These are phyloP conservation scores for Blastobotrys parvus DNA, from an alignment of 805 yeast genomes.

Conservation along the genomic window DNA sequence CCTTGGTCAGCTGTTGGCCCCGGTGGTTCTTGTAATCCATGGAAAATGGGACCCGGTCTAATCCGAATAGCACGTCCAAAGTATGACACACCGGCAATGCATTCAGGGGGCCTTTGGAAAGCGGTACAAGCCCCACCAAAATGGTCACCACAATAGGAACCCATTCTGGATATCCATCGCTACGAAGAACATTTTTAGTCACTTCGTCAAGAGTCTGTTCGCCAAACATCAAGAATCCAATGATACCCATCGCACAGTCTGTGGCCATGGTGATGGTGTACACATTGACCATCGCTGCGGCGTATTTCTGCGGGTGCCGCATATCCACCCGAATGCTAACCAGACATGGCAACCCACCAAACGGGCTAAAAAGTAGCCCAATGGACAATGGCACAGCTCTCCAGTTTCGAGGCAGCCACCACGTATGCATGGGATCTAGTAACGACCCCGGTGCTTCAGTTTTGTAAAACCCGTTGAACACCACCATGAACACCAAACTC, in stretches of 20 bases:
- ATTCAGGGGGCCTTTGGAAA: conserved; percentile 76
- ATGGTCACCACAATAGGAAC: conserved; percentile 45
- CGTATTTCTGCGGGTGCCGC: conserved; percentile 59
- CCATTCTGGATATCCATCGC: conserved; percentile 59
- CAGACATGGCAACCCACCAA: conserved; percentile 79
- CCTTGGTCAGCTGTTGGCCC: not conserved
- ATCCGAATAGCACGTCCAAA: conserved; percentile 45
- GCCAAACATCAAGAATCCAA: conserved; percentile 81
- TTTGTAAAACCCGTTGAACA: conserved; percentile 57
- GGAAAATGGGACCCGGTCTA: conserved; percentile 21
- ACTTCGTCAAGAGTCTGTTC: conserved; percentile 54
- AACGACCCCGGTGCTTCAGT: conserved; percentile 66
- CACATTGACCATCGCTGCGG: conserved; percentile 43
- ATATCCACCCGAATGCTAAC: conserved; percentile 71
- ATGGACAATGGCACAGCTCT: conserved; percentile 37
- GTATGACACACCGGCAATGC: conserved; percentile 76
- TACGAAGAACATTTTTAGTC: conserved; percentile 63
- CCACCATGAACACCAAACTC: conserved; percentile 49
- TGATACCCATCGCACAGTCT: conserved; percentile 52
- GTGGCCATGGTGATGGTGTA: conserved; percentile 50
- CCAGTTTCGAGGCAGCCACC: conserved; percentile 59
- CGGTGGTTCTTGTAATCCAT: not conserved
- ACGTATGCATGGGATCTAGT: conserved; percentile 52
- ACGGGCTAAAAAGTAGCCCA: conserved; percentile 45
- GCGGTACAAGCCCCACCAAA: conserved; percentile 71